Base-by-base conservation (phyloP, 1,284 basidiomycete species). In the Malassezia japonica region DNA sequence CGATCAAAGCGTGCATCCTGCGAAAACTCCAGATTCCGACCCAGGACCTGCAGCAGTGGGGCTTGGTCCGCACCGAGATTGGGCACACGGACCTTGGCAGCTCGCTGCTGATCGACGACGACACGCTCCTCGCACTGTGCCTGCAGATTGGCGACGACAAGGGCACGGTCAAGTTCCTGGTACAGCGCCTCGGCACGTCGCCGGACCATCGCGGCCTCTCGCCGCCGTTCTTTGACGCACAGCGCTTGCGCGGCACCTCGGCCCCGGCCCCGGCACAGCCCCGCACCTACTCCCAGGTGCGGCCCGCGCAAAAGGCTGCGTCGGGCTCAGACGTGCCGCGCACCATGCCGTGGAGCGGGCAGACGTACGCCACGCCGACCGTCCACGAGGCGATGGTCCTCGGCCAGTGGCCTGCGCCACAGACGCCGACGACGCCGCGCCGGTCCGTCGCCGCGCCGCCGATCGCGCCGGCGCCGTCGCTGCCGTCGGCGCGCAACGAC, bases 121-220 rank as follows among this genome's bases (percentile, higher is more conserved):
- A 72, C 47, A 59, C 58, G 6, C 56, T 72, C 24, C 59, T 70
- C 18, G 66, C 66, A 6, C 45, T 70, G 10, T 72, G 70, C 29
- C 56, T 67, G n/a, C 61, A 67, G 50, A 49, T 64, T 42, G 70
- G 70, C 32, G 70, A 72, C 44, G 64, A 71, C 33, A 63, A 59
- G 20, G 70, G 70, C 52, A 65, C 61, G 1, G 57, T 72, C 53
- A 72, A 72, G 44, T 72, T 72, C 38, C 52, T 67, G 35, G 59
- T 72, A 13, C 55, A 65, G 34, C 32, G 56, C 65, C 50, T 6
- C 25, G n/a, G 2, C 27, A 9, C 10, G 5, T 4, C 18, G 21
- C 38, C 31, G 20, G 10, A 33, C 32, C 28, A 6, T 6, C 28
- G 7, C 28, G 28, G n/a, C n/a, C 28, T 6, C 28, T 12, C 4